Evolutionary conservation across 257 asterid species (phyloP).

Genomic region (Jaltomata sinuosa): DNA sequence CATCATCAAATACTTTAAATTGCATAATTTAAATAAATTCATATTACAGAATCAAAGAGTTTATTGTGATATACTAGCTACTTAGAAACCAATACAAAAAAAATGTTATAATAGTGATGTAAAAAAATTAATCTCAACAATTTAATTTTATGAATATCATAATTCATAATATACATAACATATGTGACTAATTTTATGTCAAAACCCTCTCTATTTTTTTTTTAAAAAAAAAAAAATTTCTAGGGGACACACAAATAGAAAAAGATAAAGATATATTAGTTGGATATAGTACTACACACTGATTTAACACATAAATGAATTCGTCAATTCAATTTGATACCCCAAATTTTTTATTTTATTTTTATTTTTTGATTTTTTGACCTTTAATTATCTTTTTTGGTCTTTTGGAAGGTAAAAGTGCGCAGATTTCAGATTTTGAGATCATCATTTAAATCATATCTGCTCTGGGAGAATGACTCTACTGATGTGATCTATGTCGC

Average conservation of each 20-base stretch:
- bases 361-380: no score
- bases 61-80: background rate
- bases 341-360: no score
- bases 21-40: background rate
- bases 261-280: background rate
- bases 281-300: background rate
- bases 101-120: background rate
- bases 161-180: background rate
- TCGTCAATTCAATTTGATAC: background rate
- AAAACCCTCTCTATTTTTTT: background rate
- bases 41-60: background rate
- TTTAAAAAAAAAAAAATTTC: no score
- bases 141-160: background rate
- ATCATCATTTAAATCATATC: no score
- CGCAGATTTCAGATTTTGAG: background rate
- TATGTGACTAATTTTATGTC: no score
- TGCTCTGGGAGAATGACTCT: no score
- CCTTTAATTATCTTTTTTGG: no score
- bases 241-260: background rate
- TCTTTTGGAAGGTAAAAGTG: background rate
- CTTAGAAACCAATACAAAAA: background rate
- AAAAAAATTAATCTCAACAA: background rate
- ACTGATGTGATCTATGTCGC: no score
- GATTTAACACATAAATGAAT: background rate
- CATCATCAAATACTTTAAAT: background rate